Evolutionary conservation across 352 stramenopile genomes (phyloP).

Genomic region (Phytophthora pluvialis): DNA sequence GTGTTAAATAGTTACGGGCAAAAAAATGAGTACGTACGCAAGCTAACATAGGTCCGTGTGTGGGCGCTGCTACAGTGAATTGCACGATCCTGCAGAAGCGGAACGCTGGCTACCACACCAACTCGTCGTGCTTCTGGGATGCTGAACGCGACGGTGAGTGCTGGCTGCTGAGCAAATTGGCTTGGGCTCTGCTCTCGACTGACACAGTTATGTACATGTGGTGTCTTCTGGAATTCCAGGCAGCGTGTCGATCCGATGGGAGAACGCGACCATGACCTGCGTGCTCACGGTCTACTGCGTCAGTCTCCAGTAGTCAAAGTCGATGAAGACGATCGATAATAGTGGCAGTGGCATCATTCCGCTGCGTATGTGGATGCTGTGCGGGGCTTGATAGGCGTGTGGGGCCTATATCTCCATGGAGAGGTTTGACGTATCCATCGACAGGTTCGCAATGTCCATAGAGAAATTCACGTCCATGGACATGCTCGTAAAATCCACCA

Average conservation of each 20-base stretch:
- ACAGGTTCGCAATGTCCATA: constrained; percentile 45
- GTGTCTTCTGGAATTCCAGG: constrained; percentile 38
- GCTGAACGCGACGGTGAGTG: constrained; percentile 78
- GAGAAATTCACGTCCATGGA: constrained; percentile 52
- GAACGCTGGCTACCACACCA: constrained; percentile 88
- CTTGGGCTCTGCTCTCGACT: constrained; percentile 1
- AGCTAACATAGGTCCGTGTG: constrained; percentile 27
- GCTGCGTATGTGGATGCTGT: constrained; percentile 20
- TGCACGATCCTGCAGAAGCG: constrained; percentile 90
- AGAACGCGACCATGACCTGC: constrained; percentile 78
- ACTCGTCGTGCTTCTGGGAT: constrained; percentile 90
- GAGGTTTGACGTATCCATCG: constrained; percentile 54
- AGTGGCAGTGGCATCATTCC: constrained; percentile 27
- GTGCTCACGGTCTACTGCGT: constrained; percentile 77
- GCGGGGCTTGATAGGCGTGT: constrained; percentile 1
- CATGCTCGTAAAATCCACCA: constrained; percentile 83
- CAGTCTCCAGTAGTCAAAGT: constrained; percentile 57
- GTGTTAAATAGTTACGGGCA: constrained; percentile 50
- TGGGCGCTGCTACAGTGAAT: constrained; percentile 63
- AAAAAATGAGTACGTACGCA: constrained; percentile 36
- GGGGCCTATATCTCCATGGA: constrained; percentile 50
- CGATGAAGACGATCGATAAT: constrained; percentile 16
- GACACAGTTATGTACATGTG: constrained; percentile 15
- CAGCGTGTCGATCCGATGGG: constrained; percentile 78
- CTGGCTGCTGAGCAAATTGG: constrained; percentile 3